Base-by-base conservation (phyloP, 805 yeast genomes). In the Lachancea cidri region DNA sequence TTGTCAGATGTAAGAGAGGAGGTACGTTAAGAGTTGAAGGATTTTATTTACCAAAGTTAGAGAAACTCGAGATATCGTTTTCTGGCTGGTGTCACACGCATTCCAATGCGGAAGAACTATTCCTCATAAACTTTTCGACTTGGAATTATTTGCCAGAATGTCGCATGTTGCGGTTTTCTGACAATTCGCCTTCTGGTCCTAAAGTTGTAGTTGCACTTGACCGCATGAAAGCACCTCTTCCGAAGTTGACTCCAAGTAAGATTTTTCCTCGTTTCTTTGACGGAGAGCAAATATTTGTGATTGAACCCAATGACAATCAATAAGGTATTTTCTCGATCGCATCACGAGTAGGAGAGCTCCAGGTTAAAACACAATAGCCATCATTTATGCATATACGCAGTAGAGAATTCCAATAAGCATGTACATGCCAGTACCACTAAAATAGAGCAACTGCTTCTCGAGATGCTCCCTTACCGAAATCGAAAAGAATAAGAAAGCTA, bases 71-170 rank as follows among this genome's bases (percentile, higher is more conserved):
- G 24, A 1, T 38, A 46, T 16, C 42, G 34, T 38, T 32, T 31
- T 30, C 36, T 45, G 3, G 34, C 39, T 17, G 38, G 39, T 6
- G 35, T 35, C 35, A 17, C 38, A 2, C 36, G 18, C 19, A 22
- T 29, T 15, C 14, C 17, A 22, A 32, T 15, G 35, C 37, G 15
- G 43, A 42, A 19, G 46, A 48, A 13, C 43, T 49, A 31, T 47
- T 38, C n/a, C 44, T 54, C 3, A 36, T 52, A n/a, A 48, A 40
- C 4, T 55, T 58, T 37, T 54, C 63, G 1, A 47, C 52, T 3
- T 58, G 58, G 58, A 57, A 57, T 38, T 47, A 52, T 33, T 38
- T 55, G 35, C 40, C 42, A 7, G 35, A 39, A 6, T 52, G 55
- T 37, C 29, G 29, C 17, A 17, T 4, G 3, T 30, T 38, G 18